Evolutionary conservation across 768 basidiomycete species (phyloP), one percentile per base, ranked within the genome.

Genomic region (Suillus variegatus): DNA sequence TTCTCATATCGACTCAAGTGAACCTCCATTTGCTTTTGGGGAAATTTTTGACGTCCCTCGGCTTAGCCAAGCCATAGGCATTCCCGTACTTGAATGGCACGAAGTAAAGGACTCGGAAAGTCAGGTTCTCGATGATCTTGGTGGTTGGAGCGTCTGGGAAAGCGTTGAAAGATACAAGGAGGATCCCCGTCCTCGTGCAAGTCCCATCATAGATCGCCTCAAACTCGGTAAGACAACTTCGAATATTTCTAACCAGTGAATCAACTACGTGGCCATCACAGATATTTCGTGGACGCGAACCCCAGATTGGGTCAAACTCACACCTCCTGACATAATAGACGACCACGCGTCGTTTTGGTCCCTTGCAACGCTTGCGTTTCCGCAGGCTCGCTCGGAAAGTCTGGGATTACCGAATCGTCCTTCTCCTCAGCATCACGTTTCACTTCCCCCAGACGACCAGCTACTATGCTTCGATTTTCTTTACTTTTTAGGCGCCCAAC

Each of bases 1-100:
- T 0, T 83, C 85, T 12, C 87, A 88, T 66, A 80, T 88, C 44
- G 82, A 82, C 52, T 76, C 76, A 8, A 74, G 77, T 44, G 82
- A 82, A n/a, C 81, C 82, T 18, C 77, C 82, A 13, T 81, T 88
- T 51, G 75, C 84, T 32, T 88, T 89, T 67, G 82, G 86, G 40
- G 81, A 86, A 43, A 82, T 89, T 2, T 88, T 89, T 70, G 87
- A 90, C 68, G 76, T 89, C 56, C 81, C 84, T 1, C 80, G 84
- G 13, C 79, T 89, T 7, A 76, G 82, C 40, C 73, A 78, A 61
- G 70, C 72, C 8, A 71, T 88, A 28, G 77, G 80, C 22, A 76
- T 69, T 49, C 84, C 87, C 0, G 69, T 90, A 16, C 71, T 89
- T 6, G 87, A 90, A 74, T 90, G 88, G 88, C 79, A 82, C 52